phyloP scores from a whole-genome alignment of 345 rosid genomes.

The Melaleuca alternifolia region DNA sequence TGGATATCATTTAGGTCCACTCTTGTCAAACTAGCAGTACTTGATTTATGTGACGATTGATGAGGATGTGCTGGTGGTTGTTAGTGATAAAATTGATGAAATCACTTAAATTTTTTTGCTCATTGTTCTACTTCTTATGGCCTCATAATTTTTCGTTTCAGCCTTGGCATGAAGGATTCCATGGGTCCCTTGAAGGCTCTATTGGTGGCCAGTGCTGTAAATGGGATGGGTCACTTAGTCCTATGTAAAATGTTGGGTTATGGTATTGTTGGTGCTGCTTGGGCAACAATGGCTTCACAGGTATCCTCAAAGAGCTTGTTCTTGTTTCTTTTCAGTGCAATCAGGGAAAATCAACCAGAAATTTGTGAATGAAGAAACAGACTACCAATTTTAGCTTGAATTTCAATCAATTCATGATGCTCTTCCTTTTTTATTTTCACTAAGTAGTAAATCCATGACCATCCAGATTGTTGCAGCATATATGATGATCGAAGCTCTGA shows the following conservation, averaged over 20 bases:
- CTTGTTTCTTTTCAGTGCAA: background rate
- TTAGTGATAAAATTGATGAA: background rate
- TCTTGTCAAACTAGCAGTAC: background rate
- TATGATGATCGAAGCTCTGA: conserved; percentile 81
- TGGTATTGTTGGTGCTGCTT: conserved; percentile 94
- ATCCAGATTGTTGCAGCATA: conserved; percentile 71
- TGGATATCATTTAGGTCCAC: background rate
- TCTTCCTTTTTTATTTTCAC: background rate
- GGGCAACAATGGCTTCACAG: conserved; percentile 86
- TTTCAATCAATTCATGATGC: background rate
- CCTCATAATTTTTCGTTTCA: conserved; percentile 12
- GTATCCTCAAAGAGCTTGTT: conserved; percentile 14
- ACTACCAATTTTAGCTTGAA: background rate
- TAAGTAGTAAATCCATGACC: background rate
- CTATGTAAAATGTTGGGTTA: conserved; percentile 70
- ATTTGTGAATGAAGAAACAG: background rate
- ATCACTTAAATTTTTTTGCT: background rate
- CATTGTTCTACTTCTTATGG: background rate
- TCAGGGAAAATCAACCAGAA: background rate
- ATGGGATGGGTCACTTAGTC: conserved; percentile 69
- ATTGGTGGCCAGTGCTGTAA: conserved; percentile 64
- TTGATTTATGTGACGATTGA: background rate
- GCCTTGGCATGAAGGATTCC: conserved; percentile 96
- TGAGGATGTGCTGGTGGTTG: background rate
- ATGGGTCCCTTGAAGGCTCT: conserved; percentile 94